Evolutionary conservation across 2,329 filamentous ascomycete species (phyloP).

Genomic region (Hypoxylon sp.): DNA sequence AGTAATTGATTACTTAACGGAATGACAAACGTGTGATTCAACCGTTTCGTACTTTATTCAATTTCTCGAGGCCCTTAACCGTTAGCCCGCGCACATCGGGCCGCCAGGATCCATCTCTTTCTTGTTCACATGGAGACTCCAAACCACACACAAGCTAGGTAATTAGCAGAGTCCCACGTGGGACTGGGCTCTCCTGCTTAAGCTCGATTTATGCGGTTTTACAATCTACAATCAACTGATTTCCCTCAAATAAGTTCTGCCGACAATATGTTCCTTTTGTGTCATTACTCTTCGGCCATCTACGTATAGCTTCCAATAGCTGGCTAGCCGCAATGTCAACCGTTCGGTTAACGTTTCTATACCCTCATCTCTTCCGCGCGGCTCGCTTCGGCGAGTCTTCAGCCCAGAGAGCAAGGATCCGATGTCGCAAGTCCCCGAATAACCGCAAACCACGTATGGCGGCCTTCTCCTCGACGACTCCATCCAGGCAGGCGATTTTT

Average conservation of each 20-base stretch:
- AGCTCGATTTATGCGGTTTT: conserved; percentile 22
- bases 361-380: conserved; percentile 74
- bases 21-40: neutral
- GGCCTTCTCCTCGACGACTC: conserved; percentile 55
- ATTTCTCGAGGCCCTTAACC: neutral
- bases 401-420: conserved; percentile 58
- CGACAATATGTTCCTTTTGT: conserved; percentile 35
- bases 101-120: neutral
- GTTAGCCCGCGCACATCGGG: conserved; percentile 4
- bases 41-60: conserved; percentile 7
- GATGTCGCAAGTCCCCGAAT: conserved; percentile 51
- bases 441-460: conserved; percentile 48
- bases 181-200: conserved; percentile 21
- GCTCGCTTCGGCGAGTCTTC: conserved; percentile 61
- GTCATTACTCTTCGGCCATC: conserved; percentile 10
- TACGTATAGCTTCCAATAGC: conserved; percentile 18
- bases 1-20: conserved; percentile 9
- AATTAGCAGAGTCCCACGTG: conserved; percentile 36
- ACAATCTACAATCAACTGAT: conserved; percentile 12
- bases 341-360: conserved; percentile 74
- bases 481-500: conserved; percentile 59
- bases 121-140: neutral
- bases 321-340: conserved; percentile 65
- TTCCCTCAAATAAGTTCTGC: conserved; percentile 4
- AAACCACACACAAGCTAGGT: conserved; percentile 25